phyloP scores from a whole-genome alignment of 2,329 filamentous ascomycete species.

The Pseudogymnoascus sp. region DNA sequence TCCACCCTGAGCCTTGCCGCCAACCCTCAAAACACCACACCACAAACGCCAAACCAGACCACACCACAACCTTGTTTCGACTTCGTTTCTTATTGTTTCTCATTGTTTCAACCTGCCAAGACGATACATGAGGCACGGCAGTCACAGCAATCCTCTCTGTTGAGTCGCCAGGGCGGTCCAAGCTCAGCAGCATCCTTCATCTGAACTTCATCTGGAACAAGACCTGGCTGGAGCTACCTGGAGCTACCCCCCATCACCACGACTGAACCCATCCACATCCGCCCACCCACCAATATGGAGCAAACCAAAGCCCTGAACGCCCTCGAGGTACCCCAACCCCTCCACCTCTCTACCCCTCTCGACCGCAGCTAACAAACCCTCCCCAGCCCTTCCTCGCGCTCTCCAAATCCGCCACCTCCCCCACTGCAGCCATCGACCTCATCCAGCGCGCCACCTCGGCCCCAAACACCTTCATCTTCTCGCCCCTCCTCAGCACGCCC shows the following conservation, averaged over 20 bases:
- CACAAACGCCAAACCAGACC: not conserved
- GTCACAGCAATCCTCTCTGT: not conserved
- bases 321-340: slow-evolving; percentile 43
- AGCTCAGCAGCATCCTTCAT: not conserved
- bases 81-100: not conserved
- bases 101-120: not conserved
- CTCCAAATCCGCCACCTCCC: slow-evolving; percentile 75
- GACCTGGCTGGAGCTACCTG: slow-evolving; percentile 12
- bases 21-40: not conserved
- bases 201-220: not conserved
- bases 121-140: not conserved
- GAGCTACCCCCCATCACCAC: slow-evolving; percentile 11
- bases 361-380: slow-evolving; percentile 29
- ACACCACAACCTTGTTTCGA: not conserved
- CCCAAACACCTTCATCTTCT: slow-evolving; percentile 85
- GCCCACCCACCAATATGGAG: slow-evolving; percentile 49
- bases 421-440: slow-evolving; percentile 77
- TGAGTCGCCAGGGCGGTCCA: not conserved
- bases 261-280: slow-evolving; percentile 12
- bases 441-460: slow-evolving; percentile 83
- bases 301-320: slow-evolving; percentile 62
- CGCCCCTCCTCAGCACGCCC: slow-evolving; percentile 77
- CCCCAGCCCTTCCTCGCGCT: slow-evolving; percentile 83
- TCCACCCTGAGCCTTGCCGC: not conserved
- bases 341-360: not conserved